These are phyloP conservation scores for Nemania serpens DNA, from an alignment of 2,329 filamentous ascomycete genomes.

Conservation along the genomic window DNA sequence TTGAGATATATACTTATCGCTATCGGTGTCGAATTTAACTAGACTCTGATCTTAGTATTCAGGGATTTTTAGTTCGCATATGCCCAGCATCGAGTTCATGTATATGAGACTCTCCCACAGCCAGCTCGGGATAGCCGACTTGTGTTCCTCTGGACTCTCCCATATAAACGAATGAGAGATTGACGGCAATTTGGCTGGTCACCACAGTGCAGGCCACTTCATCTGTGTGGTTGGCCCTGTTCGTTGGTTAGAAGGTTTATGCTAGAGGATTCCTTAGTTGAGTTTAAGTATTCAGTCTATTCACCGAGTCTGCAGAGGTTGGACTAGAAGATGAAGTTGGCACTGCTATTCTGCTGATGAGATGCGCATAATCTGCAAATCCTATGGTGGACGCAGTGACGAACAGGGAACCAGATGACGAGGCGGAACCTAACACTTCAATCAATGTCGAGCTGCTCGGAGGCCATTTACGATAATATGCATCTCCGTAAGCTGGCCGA, in stretches of 20 bases:
- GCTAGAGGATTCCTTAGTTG: not conserved
- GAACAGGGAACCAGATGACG: constrained; percentile 11
- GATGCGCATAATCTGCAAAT: constrained; percentile 30
- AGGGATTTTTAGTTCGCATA: constrained; percentile 5
- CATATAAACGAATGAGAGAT: not conserved
- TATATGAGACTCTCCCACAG: not conserved
- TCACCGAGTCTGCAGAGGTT: constrained; percentile 9
- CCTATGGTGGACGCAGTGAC: constrained; percentile 12
- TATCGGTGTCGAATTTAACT: too few species aligned
- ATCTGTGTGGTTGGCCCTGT: constrained; percentile 3
- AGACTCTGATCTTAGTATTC: not conserved
- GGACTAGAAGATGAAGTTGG: not conserved
- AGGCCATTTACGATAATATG: constrained; percentile 30
- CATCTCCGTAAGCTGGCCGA: constrained; percentile 34
- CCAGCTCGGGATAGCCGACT: constrained; percentile 4
- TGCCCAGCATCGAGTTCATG: constrained; percentile 17
- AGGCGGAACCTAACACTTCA: constrained; percentile 19
- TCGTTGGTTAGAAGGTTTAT: not conserved
- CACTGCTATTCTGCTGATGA: constrained; percentile 30
- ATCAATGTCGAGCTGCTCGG: constrained; percentile 22
- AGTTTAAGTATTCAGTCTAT: not conserved
- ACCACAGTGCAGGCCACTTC: not conserved
- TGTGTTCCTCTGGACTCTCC: not conserved
- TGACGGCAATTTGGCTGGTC: not conserved
- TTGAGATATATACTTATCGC: too few species aligned